Base-by-base conservation (phyloP, 306 rosid species). In the Acacia melanoxylon region DNA sequence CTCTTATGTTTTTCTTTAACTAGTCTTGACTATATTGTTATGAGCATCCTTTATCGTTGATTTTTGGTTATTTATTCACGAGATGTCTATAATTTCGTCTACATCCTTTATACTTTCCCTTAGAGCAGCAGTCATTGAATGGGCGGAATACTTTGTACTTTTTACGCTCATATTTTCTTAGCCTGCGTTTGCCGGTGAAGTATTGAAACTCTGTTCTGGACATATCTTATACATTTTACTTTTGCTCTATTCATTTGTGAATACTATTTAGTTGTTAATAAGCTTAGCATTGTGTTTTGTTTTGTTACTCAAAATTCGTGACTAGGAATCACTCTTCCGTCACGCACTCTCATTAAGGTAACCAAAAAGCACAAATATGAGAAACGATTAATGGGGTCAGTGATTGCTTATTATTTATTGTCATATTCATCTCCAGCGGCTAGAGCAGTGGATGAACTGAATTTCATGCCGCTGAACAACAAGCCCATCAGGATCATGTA, bases 391-490 rank as follows among this genome's bases (percentile, higher is more conserved):
- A 17, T 37, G 27, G 27, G 44, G 66, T 24, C 6, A 10, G 27
- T 40, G 44, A 19, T 68, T 37, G 48, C 73, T 68, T 68, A 40
- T 44, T 40, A 9, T 40, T 41, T 56, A 65, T 51, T 29, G 27
- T 10, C 40, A 3, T 73, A 25, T 69, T 75, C 81, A 44, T 77
- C 5, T 35, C 74, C 62, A 91, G 94, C 86, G 69, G 86, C 85
- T 16, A 72, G 83, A 59, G 85, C 77, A 15, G 76, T 85, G 70
- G 90, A 88, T 31, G 63, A 83, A 44, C 84, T 89, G 79, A 91
- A 90, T 83, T 93, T 88, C 80, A 90, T 94, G 82, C 88, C 91
- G 14, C 82, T 91, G 85, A 88, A 86, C 84, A 89, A 75, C 92
- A 91, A 82, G 40, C 45, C 88, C 65, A 93, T 90, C 75, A 82